Base-by-base conservation (phyloP, 1,139 yeast genomes). In the Debaryomycetaceae sp. region DNA sequence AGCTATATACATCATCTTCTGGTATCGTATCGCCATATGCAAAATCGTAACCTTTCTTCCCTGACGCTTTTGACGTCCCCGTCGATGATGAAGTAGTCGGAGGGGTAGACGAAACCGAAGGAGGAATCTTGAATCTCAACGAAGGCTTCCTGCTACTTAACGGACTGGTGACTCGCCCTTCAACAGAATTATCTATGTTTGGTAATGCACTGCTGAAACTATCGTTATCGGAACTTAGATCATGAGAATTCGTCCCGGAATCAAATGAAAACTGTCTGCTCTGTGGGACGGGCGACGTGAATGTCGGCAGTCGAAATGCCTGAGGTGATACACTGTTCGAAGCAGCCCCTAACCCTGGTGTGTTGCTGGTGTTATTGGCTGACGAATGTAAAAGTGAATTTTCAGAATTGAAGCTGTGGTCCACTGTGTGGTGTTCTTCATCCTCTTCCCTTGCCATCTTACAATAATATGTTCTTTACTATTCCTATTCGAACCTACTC, bases 71-170 rank as follows among this genome's bases (percentile, higher is more conserved):
- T 11, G 16, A 7, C 3, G 24, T 13, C 16, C 16, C 30, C 9
- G 35, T 24, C 13, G 33, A 17, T 8, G 46, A 38, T 2, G 41
- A 22, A 14, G 48, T 30, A 11, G 39, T 30, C 5, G 41, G 39
- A 6, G 48, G 41, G 7, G 51, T 35, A 5, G 46, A 29, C 32
- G 40, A 24, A 41, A 46, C 17, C 43, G 47, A 44, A 36, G 29
- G 41, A 6, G 63, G 63, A 11, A 60, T 39, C 35, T 61, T 54
- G 44, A 62, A 62, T 28, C 67, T 44, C 29, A 62, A 46, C 3
- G 63, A 54, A 5, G 59, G 55, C 31, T 52, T 57, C 26, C 58
- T 38, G 31, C 47, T 37, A 5, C 45, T 40, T 6, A 35, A 28
- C n/a, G 47, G 37, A 33, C 37, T 14, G 48, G 48, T 3, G 50